A percentile compares a stretch with the other conserved stretches of the same genome.
These are phyloP conservation scores for Laguncularia racemosa DNA, from an alignment of 345 rosid genomes.

Conservation along the genomic window DNA sequence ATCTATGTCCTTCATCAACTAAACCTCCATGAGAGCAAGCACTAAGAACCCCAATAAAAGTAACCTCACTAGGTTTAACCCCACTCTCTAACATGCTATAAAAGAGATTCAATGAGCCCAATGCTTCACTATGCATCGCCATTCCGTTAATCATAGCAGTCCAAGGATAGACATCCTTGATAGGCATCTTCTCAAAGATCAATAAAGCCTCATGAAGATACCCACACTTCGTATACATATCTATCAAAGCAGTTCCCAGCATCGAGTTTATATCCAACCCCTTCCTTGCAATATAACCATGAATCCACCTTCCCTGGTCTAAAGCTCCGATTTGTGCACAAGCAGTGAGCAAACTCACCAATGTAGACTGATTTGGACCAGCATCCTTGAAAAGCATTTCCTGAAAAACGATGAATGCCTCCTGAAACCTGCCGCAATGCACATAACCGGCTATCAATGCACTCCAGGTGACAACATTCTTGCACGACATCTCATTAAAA, in stretches of 20 bases:
- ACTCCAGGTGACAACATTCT: slow-evolving; percentile 30
- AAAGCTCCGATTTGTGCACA: slow-evolving; percentile 10
- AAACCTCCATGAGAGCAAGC: slow-evolving; percentile 45
- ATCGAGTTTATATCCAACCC: not conserved
- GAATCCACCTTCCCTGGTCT: slow-evolving; percentile 4
- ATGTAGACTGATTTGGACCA: slow-evolving; percentile 12
- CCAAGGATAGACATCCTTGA: slow-evolving; percentile 23
- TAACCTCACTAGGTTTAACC: slow-evolving; percentile 31
- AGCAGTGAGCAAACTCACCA: slow-evolving; percentile 7
- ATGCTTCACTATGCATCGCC: slow-evolving; percentile 36
- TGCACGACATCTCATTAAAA: slow-evolving; percentile 26
- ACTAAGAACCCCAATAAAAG: slow-evolving; percentile 35
- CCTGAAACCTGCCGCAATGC: slow-evolving; percentile 17
- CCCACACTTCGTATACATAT: slow-evolving; percentile 6
- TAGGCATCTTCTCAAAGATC: not conserved
- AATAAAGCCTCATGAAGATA: not conserved
- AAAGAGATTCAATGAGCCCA: slow-evolving; percentile 26
- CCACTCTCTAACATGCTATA: slow-evolving; percentile 25
- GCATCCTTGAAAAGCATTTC: slow-evolving; percentile 20
- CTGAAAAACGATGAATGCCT: slow-evolving; percentile 21
- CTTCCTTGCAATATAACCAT: not conserved
- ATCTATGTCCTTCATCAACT: slow-evolving; percentile 28
- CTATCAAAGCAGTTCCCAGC: not conserved
- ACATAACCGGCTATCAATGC: slow-evolving; percentile 27
- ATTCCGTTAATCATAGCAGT: slow-evolving; percentile 46